Evolutionary conservation across 495 filamentous ascomycete species (phyloP), one percentile per base, ranked within the genome.

Genomic region (Platismatia glauca): DNA sequence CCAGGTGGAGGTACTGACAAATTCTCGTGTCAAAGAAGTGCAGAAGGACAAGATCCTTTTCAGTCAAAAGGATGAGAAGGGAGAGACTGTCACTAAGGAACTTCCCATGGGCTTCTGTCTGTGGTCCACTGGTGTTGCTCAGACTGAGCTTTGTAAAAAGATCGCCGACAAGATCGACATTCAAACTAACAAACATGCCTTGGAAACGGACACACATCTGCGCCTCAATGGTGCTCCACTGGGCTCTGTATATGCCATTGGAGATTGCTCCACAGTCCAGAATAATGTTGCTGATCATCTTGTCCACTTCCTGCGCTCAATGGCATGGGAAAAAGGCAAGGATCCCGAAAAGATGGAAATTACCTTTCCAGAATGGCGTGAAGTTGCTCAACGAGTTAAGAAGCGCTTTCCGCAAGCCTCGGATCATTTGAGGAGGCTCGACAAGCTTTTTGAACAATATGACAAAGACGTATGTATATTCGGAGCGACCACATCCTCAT

Each of bases 101-200:
- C 85, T 99, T 5, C 95, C 95, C 0, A 95, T 90, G 79, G 93
- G 89, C 55, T 96, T 99, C 75, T 97, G 94, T 69, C 79, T 99
- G 8, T 99, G 95, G 95, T 97, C 94, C 0, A 99, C 95, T 2
- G 95, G 95, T 61, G 93, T 99, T 46, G 87, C 91, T 1, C 94
- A 95, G 72, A 86, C 88, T 22, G 84, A 88, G 15, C 83, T 99
- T 66, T 87, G 82, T 72, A 82, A 89, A 73, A 82, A 74, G 7
- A 77, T 97, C 15, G 85, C 90, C 11, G 76, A 75, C 4, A 86
- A 89, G 67, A 80, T 96, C 20, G 86, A 89, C 53, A 71, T 76
- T 12, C 95, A 99, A 71, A 89, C 83, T 56, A 99, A 99, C 74
- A 82, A 81, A 41, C 91, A 92, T 68, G 95, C 95, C 20, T 81